Conservation (phyloP, 768 basidiomycete species). For the Rhizopogon rudus region DNA sequence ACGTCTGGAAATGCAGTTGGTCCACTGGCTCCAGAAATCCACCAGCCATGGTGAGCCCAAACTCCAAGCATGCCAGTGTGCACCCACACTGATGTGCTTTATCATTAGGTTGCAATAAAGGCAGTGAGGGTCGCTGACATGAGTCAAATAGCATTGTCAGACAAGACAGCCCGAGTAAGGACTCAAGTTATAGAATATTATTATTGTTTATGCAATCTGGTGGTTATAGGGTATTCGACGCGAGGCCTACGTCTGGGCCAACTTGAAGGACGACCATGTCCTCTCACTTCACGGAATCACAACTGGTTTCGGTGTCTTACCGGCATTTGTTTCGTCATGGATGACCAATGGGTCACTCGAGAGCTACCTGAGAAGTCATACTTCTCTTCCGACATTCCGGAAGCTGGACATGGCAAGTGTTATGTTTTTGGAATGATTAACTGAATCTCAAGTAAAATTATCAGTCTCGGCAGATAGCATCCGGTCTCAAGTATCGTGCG, state of each 20-base stretch:
- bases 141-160: not conserved
- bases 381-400: constrained; percentile 5
- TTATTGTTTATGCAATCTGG: not conserved
- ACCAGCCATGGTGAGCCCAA: not conserved
- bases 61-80: not conserved
- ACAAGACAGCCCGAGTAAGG: not conserved
- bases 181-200: not conserved
- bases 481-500: constrained; percentile 19
- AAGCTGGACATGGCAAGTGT: constrained; percentile 15
- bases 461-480: constrained; percentile 20
- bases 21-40: not conserved
- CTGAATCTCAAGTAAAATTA: not conserved
- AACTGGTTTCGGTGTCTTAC: constrained; percentile 20
- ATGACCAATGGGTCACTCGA: constrained; percentile 25
- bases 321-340: constrained; percentile 31
- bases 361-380: constrained; percentile 19
- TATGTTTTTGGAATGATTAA: too few relatives aligned
- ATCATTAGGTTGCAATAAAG: not conserved
- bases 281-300: constrained; percentile 25
- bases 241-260: constrained; percentile 27
- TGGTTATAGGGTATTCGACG: constrained; percentile 17
- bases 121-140: not conserved
- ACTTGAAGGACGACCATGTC: constrained; percentile 24
- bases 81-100: not conserved
- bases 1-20: not conserved